Evolutionary conservation across 1,139 yeast genomes (phyloP), one percentile per base, ranked within the genome.

Genomic region (Taphrina deformans): DNA sequence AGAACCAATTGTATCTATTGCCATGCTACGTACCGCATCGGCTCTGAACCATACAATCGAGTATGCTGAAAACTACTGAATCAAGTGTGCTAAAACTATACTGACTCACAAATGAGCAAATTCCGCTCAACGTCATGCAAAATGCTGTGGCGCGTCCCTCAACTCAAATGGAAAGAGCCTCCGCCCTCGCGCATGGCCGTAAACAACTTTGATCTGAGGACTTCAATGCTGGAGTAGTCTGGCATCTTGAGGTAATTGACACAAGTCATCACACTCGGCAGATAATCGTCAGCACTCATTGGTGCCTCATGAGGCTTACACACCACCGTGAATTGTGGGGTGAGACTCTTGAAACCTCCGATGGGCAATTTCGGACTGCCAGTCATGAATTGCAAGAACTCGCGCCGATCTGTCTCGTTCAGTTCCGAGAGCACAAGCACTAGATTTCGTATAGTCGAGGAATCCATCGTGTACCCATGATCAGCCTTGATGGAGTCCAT

Each of bases 221-320:
- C 76, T 33, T 79, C 85, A 68, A 80, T 81, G 31, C 83, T 78
- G 1, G 90, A 82, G 73, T 93, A 93, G 68, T 87, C 84, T 1
- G 99, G 99, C 31, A 93, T 78, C 75, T 93, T 93, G 70, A 93
- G 80, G 73, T 93, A 93, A 74, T 93, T 93, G 4, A 96, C 98
- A 79, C 99, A 93, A 0, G 99, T 93, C 99, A 93, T 93, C 2
- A 93, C 99, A 77, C 97, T 90, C 1, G 99, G 99, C 67, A 93
- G 79, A 72, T 88, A 91, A 69, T 87, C 92, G 75, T 93, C 96
- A n/a, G 90, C 83, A 21, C 78, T 76, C 59, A 83, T 74, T 23
- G 76, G 72, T 0, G 83, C 85, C 67, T 92, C 97, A 9, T 88
- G 83, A 65, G 82, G 85, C 72, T 90, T 90, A 69, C 91, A 79